Evolutionary conservation across 192 early-diverging fungal species (phyloP), one percentile per base, ranked within the genome.

Genomic region (Powellomyces hirtus): DNA sequence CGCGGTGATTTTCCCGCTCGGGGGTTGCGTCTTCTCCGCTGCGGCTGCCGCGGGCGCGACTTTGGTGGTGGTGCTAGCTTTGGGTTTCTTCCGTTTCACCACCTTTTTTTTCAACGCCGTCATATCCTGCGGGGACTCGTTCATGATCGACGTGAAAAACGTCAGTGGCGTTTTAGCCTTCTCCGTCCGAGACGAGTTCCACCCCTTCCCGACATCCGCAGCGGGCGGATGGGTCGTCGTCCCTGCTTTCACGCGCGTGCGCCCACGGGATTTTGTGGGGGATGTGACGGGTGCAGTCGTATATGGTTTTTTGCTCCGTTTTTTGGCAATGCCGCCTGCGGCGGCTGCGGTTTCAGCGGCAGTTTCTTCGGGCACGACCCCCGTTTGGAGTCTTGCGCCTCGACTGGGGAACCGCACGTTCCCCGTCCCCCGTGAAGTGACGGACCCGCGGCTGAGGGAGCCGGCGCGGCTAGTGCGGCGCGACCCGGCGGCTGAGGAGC

Each of bases 111-210:
- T 56, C 53, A 27, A 27, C 5, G 46, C 46, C 5, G 46, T 24
- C n/a, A 49, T 18, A 24, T 49, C 53, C 5, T 22, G 27, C 6
- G 53, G 29, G 53, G 20, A 31, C 29, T 56, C 53, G 26, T 56
- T 56, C 53, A 56, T 56, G 5, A 56, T 56, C 5, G 27, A 31
- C 27, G 53, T 34, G 18, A 56, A 56, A 56, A 18, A 30, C 18
- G 53, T 31, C 18, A 24, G 27, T 56, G 53, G 53, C 6, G 7
- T 6, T 31, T 56, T 56, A n/a, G n/a, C n/a, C 24, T 27, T 27
- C 29, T 56, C 53, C 53, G 26, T 56, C 6, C 53, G 53, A 27
- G 53, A 56, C 14, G 53, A 16, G 53, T 56, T 56, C 53, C 53
- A 56, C 16, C 53, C 53, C 20, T 4, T 31, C 27, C 53, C 53